phyloP scores from a whole-genome alignment of 192 early-diverging fungal species.

The Entrophospora sp. region DNA sequence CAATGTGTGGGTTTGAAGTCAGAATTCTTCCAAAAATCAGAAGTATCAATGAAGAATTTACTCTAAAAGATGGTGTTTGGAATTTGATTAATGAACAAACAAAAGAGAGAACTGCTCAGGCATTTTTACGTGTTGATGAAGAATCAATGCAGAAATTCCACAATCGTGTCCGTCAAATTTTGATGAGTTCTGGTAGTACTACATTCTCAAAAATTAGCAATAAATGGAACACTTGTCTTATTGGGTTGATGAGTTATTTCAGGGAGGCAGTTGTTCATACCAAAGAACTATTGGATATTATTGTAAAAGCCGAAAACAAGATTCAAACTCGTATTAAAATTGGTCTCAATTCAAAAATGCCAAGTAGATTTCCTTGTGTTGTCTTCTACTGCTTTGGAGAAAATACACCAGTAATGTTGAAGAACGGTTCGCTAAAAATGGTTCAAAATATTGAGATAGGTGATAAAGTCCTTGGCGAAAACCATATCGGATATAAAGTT shows the following conservation, averaged over 20 bases:
- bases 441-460: too few species aligned
- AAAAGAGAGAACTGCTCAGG: conserved; percentile 97
- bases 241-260: conserved; percentile 97
- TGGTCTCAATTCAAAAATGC: conserved; percentile 99
- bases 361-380: conserved; percentile 91
- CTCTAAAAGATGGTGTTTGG: conserved; percentile 83
- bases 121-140: conserved; percentile 94
- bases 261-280: conserved; percentile 98
- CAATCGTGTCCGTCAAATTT: conserved; percentile 93
- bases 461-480: too few species aligned
- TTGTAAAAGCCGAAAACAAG: conserved; percentile 98
- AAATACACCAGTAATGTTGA: background rate
- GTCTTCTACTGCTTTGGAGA: conserved; percentile 55
- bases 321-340: conserved; percentile 99
- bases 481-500: too few species aligned
- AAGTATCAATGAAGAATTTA: conserved; percentile 77
- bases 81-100: conserved; percentile 93
- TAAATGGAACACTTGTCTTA: conserved; percentile 87
- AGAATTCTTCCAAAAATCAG: conserved; percentile 92
- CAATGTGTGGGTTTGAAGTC: conserved; percentile 89
- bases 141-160: conserved; percentile 86
- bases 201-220: conserved; percentile 99
- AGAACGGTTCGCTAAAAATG: too few species aligned
- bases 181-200: conserved; percentile 95
- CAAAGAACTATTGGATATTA: conserved; percentile 88